Percentiles rank a stretch among this genome's conserved stretches.
These are phyloP conservation scores for Trichoderma harzianum DNA, from an alignment of 2,329 filamentous ascomycete genomes.

Conservation along the genomic window DNA sequence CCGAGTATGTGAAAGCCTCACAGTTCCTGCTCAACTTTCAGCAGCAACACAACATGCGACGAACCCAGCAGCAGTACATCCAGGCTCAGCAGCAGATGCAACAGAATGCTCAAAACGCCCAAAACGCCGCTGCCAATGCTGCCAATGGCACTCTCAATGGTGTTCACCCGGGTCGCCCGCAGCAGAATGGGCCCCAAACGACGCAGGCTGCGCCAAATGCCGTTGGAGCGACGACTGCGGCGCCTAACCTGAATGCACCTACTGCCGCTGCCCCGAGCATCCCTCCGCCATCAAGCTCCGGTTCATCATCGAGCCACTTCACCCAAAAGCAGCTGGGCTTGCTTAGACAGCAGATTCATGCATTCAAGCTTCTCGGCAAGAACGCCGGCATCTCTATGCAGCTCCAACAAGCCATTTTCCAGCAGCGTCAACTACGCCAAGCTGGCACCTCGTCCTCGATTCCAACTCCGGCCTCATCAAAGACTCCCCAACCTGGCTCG, in stretches of 20 bases:
- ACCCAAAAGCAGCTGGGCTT: constrained; percentile 74
- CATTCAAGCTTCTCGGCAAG: constrained; percentile 86
- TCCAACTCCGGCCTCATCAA: constrained; percentile 33
- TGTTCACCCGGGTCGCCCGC: constrained; percentile 38
- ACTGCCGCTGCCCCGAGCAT: constrained; percentile 33
- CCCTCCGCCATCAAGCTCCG: constrained; percentile 30
- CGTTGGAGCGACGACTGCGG: constrained; percentile 39
- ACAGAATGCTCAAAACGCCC: constrained; percentile 40
- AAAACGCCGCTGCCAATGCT: constrained; percentile 47
- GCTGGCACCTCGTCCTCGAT: constrained; percentile 48
- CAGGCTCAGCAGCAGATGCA: constrained; percentile 38
- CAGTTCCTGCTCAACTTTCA: constrained; percentile 72
- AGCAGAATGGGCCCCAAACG: constrained; percentile 34
- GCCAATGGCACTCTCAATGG: constrained; percentile 56
- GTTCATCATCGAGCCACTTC: constrained; percentile 56
- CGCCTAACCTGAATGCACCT: constrained; percentile 34
- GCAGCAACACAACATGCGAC: constrained; percentile 57
- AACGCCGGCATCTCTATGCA: constrained; percentile 76
- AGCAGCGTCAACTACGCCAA: constrained; percentile 64
- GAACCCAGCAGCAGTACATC: constrained; percentile 43
- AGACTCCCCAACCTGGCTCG: constrained; percentile 31
- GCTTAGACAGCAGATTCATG: constrained; percentile 80
- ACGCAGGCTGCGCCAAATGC: constrained; percentile 32
- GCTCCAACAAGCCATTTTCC: constrained; percentile 80
- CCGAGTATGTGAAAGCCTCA: constrained; percentile 80